Evolutionary conservation across 139 green algal genomes (phyloP), one percentile per base, ranked within the genome.

Genomic region (Haematococcus lacustris): DNA sequence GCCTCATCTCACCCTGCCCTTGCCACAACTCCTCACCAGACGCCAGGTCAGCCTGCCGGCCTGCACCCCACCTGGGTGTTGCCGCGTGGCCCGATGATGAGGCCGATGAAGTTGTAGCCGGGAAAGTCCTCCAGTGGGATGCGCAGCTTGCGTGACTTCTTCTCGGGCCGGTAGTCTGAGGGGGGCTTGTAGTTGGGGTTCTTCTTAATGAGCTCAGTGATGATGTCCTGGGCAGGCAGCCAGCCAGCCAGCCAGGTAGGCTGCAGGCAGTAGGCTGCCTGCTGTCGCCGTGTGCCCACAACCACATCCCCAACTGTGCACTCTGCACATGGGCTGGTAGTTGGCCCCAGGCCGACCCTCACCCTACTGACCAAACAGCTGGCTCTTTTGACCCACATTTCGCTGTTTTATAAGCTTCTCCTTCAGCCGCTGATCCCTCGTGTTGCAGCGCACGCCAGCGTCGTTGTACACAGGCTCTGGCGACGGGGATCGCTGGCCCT

Each of bases 51-150:
- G n/a, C n/a, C n/a, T n/a, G n/a, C n/a, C n/a, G n/a, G n/a, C n/a
- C n/a, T n/a, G n/a, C n/a, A n/a, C n/a, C n/a, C n/a, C n/a, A n/a
- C n/a, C 43, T 72, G 67, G 43, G 73, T 79, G 53, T 79, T 79
- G 17, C 73, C 73, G 7, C 93, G 86, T 30, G 93, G 93, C 3
- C 93, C 93, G 25, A 98, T 97, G 87, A 98, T 97, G 21, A 98
- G 83, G 4, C 93, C 93, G 70, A 98, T 96, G 78, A 97, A 98
- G 77, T 98, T 98, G 87, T 94, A 97, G 66, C 85, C 91, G 83
- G 93, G 81, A 78, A 91, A 94, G 37, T 96, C 86, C 23, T 93
- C 90, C 43, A 91, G 66, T 0, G 93, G 93, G 38, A 98, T 95
- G 75, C 82, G 93, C 41, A 98, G 84, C 79, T 95, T 97, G 25